phyloP scores from a whole-genome alignment of 257 asterid genomes.

The Penstemon newberryi region DNA sequence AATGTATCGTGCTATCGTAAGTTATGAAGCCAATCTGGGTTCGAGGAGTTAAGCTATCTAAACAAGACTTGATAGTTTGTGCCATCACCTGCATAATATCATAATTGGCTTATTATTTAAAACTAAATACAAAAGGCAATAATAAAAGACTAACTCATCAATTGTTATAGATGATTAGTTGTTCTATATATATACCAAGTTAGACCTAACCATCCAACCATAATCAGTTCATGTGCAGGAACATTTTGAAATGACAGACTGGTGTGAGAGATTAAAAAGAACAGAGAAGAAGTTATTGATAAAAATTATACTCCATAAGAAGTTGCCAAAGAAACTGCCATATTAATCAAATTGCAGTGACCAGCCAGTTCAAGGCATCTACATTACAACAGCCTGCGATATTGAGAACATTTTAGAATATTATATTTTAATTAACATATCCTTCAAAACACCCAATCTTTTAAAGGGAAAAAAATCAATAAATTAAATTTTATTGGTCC shows the following conservation, averaged over 20 bases:
- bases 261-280: conserved; percentile 17
- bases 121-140: conserved; percentile 3
- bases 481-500: conserved; percentile 1
- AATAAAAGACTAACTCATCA: conserved; percentile 20
- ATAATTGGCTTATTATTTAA: conserved; percentile 13
- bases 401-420: neutral
- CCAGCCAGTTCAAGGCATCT: conserved; percentile 11
- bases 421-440: neutral
- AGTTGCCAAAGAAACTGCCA: conserved; percentile 7
- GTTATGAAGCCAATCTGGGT: conserved; percentile 98
- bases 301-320: neutral
- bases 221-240: conserved; percentile 10
- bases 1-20: conserved; percentile 91
- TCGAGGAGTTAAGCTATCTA: conserved; percentile 88
- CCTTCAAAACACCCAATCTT: neutral
- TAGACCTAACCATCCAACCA: conserved; percentile 2
- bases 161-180: conserved; percentile 9
- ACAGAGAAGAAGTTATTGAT: neutral
- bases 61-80: conserved; percentile 81
- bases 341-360: neutral
- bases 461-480: neutral
- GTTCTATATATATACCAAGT: neutral
- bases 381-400: conserved; percentile 12
- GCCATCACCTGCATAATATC: conserved; percentile 72
- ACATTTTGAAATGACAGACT: neutral